Base-by-base conservation (phyloP, 345 rosid genomes). In the Mercurialis annua region DNA sequence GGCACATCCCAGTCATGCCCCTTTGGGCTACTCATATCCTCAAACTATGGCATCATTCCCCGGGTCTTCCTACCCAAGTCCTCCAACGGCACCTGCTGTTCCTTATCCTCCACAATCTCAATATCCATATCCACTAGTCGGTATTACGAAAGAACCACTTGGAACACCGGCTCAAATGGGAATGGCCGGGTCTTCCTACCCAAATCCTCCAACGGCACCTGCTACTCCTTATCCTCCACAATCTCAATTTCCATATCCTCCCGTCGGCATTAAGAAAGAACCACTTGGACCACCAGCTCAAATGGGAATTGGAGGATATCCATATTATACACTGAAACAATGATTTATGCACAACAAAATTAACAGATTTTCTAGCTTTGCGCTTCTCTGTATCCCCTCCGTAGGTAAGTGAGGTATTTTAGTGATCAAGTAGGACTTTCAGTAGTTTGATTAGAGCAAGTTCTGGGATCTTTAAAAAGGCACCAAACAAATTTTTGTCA, bases 221-320 rank as follows among this genome's bases (percentile, higher is more conserved):
- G 51, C 74, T n/a, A n/a, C n/a, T 31, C 81, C 76, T 17, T 83
- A 80, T 24, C 76, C 79, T 14, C 53, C 52, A 46, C 86, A 80
- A 11, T 72, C 78, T 27, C 76, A 74, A 57, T 58, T 81, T 61
- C 44, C 82, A 2, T 79, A 81, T 68, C 63, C 80, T 20, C 60
- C 66, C 11, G 66, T 67, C 42, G 40, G 76, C 18, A 17, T 62
- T 66, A 76, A 75, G 82, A 83, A 82, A 72, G 85, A 84, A 20
- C 78, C 67, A 0, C 33, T 69, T 1, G 85, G 88, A 34, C 57
- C 76, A 14, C 23, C 76, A 55, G 10, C 79, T 34, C 76, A 78
- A 40, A 59, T 79, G 65, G 86, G 82, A 67, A 80, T 86, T 82
- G 81, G 80, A 43, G 85, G 84, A 21, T 84, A 78, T 65, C 85